phyloP scores from a whole-genome alignment of 805 yeast species.

The Hermanozyma aechmeae region DNA sequence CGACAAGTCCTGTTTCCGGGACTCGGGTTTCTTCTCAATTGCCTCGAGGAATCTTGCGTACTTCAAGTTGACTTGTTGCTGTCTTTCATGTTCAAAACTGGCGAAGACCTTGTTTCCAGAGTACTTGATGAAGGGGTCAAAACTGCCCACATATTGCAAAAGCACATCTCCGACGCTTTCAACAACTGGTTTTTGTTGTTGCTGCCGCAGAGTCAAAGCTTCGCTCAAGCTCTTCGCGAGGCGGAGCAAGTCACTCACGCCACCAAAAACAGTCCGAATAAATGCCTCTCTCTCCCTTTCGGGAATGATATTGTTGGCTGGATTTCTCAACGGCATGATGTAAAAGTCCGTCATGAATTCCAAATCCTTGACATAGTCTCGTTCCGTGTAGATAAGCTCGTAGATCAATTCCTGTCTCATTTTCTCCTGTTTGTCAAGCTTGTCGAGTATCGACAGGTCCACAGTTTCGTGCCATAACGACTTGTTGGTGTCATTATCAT shows the following conservation, averaged over 20 bases:
- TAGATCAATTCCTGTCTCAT: conserved; percentile 93
- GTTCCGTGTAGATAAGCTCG: conserved; percentile 87
- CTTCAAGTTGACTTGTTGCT: conserved; percentile 78
- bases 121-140: conserved; percentile 87
- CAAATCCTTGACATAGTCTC: conserved; percentile 90
- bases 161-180: conserved; percentile 82
- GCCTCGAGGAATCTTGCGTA: conserved; percentile 93
- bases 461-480: conserved; percentile 93
- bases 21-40: conserved; percentile 74
- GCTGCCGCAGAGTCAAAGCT: conserved; percentile 73
- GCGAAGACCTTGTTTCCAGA: conserved; percentile 95
- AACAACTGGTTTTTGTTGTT: conserved; percentile 76
- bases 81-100: conserved; percentile 89
- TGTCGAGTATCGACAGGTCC: conserved; percentile 65
- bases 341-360: conserved; percentile 91
- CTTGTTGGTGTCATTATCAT: conserved; percentile 55
- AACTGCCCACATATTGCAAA: conserved; percentile 71
- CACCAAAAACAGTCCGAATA: conserved; percentile 84
- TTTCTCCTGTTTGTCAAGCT: conserved; percentile 73
- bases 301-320: conserved; percentile 67
- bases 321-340: conserved; percentile 82
- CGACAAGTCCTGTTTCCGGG: conserved; percentile 82
- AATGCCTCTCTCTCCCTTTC: conserved; percentile 85
- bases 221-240: conserved; percentile 83
- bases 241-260: conserved; percentile 77